Percentiles rank a stretch among this genome's conserved stretches.
Conservation (phyloP, 2,329 filamentous ascomycete genomes). For the Pestalotiopsis sp. region DNA sequence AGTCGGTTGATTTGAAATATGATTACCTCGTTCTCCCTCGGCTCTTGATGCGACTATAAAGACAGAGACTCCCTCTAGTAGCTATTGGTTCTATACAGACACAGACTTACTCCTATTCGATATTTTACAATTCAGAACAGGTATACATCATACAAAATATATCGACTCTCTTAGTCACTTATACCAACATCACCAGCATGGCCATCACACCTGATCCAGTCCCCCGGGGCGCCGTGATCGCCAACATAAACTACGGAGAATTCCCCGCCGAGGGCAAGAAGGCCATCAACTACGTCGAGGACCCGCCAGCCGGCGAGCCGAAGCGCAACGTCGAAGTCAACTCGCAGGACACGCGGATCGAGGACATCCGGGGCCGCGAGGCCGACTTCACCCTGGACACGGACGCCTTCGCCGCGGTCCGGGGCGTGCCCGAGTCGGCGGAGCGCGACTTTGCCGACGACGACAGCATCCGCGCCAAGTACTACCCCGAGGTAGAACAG, state of each 20-base stretch:
- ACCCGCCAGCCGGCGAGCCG: slow-evolving; percentile 61
- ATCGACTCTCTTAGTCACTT: not conserved
- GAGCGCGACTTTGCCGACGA: slow-evolving; percentile 69
- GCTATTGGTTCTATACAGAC: not conserved
- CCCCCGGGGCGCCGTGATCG: slow-evolving; percentile 63
- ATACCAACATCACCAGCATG: slow-evolving; percentile 31
- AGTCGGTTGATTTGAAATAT: slow-evolving; percentile 14
- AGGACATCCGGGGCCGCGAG: slow-evolving; percentile 76
- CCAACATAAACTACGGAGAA: slow-evolving; percentile 67
- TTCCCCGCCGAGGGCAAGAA: slow-evolving; percentile 60
- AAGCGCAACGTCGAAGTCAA: slow-evolving; percentile 66
- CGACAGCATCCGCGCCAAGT: slow-evolving; percentile 67
- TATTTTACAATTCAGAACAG: not conserved
- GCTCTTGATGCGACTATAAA: not conserved
- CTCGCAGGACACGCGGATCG: slow-evolving; percentile 58
- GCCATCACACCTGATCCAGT: slow-evolving; percentile 40
- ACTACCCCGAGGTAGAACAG: slow-evolving; percentile 83
- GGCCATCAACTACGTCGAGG: slow-evolving; percentile 71
- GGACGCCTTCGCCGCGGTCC: slow-evolving; percentile 74
- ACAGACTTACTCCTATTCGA: too few species aligned
- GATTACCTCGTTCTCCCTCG: not conserved
- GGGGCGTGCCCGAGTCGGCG: slow-evolving; percentile 57
- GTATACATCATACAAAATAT: not conserved
- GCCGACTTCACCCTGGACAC: slow-evolving; percentile 67
- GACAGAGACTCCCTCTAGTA: not conserved